Conservation (phyloP, 139 green algal genomes). For the Edaphochlamys debaryana region DNA sequence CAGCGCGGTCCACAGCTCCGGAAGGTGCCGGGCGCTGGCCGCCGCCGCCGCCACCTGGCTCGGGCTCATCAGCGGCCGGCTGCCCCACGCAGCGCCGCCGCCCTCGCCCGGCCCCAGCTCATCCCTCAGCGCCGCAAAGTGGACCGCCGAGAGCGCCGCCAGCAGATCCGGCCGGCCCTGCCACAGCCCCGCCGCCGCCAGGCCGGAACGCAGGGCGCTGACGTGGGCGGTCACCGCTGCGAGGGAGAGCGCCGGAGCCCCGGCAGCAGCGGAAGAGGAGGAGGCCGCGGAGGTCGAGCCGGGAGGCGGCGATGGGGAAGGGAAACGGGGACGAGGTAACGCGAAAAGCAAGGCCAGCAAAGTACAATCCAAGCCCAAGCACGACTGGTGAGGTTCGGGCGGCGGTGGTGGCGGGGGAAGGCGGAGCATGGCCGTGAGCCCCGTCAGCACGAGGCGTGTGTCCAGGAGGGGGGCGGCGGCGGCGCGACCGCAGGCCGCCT, state of each 20-base stretch:
- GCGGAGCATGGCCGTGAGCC: not conserved
- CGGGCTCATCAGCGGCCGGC: not conserved
- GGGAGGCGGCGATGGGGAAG: too few relatives aligned
- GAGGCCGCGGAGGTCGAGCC: too few relatives aligned
- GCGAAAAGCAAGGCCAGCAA: too few relatives aligned
- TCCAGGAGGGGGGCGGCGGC: not conserved
- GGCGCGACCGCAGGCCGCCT: too few relatives aligned
- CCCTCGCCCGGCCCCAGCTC: not conserved
- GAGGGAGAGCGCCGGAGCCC: too few relatives aligned
- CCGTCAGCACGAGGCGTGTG: not conserved
- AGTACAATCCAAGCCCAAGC: too few relatives aligned
- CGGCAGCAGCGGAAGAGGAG: too few relatives aligned
- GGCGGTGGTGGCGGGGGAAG: not conserved
- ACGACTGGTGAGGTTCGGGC: too few relatives aligned
- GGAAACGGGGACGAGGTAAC: too few relatives aligned
- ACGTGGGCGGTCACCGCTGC: not conserved
- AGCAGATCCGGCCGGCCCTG: conserved; percentile 1
- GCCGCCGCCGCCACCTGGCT: too few relatives aligned
- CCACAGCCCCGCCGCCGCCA: conserved; percentile 1
- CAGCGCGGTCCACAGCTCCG: conserved; percentile 14
- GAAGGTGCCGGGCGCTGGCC: too few relatives aligned
- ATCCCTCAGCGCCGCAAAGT: conserved; percentile 1
- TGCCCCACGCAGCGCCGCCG: not conserved
- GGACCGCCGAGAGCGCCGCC: not conserved
- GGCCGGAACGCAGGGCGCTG: not conserved